These are phyloP conservation scores for Neostapfia colusana DNA, from an alignment of 176 grass and related monocot species.

Conservation along the genomic window DNA sequence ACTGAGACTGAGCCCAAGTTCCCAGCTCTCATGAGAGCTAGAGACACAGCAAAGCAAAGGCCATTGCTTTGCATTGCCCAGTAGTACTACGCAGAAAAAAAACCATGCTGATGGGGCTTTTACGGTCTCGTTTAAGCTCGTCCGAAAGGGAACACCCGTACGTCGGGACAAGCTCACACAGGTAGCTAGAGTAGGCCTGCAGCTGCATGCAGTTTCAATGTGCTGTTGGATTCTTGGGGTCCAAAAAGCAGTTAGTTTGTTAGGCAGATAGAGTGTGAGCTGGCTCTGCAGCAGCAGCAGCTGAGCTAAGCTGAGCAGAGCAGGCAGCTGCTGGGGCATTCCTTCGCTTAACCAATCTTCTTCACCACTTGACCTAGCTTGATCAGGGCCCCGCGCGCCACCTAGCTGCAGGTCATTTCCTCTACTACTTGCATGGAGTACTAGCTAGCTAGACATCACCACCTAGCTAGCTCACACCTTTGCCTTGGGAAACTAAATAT, in stretches of 20 bases:
- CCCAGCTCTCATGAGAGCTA: not conserved
- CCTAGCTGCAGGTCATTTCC: not conserved
- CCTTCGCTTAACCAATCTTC: not conserved
- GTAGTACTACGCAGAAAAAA: constrained; percentile 45
- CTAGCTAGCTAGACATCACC: not conserved
- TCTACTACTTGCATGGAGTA: not conserved
- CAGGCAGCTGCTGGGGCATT: constrained; percentile 23
- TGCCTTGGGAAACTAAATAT: constrained; percentile 39
- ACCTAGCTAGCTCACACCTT: not conserved
- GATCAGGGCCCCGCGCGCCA: constrained; percentile 13
- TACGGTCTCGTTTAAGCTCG: too few relatives aligned
- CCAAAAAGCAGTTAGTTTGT: constrained; percentile 26
- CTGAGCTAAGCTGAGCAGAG: not conserved
- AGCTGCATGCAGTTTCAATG: constrained; percentile 36
- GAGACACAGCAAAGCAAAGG: not conserved
- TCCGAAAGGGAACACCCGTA: too few relatives aligned
- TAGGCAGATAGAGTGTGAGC: not conserved
- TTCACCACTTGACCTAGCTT: constrained; percentile 25
- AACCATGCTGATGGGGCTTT: constrained; percentile 46
- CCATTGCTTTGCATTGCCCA: constrained; percentile 27
- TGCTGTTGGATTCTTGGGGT: constrained; percentile 18
- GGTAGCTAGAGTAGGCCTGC: too few relatives aligned
- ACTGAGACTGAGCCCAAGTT: constrained; percentile 5
- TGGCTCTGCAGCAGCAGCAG: not conserved
- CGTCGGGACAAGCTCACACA: too few relatives aligned